These are phyloP conservation scores for Micromonas pusilla DNA, from an alignment of 139 green algal genomes.

Conservation along the genomic window DNA sequence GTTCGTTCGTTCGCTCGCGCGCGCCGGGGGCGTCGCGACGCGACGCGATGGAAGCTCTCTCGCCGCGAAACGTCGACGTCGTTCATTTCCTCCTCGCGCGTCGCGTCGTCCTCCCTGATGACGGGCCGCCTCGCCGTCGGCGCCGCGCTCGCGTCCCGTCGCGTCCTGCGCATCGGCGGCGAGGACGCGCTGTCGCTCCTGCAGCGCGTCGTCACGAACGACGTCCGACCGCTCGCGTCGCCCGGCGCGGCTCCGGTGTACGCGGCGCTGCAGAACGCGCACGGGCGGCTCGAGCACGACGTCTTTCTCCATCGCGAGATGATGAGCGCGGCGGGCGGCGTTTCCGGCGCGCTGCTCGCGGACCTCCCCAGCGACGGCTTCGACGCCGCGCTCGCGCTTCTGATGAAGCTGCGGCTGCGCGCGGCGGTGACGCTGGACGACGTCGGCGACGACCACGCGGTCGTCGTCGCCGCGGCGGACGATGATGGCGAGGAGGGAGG, in stretches of 20 bases:
- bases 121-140: too few species aligned
- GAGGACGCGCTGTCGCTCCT: constrained; percentile 23
- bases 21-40: too few species aligned
- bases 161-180: constrained; percentile 19
- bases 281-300: constrained; percentile 24
- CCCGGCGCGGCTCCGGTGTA: constrained; percentile 11
- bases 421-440: background rate
- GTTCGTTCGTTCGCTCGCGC: too few species aligned
- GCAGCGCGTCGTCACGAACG: constrained; percentile 27
- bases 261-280: constrained; percentile 23
- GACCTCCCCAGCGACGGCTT: background rate
- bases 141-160: background rate
- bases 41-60: too few species aligned
- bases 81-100: too few species aligned
- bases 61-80: too few species aligned
- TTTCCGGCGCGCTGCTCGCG: constrained; percentile 9
- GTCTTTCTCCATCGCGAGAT: constrained; percentile 18
- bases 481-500: too few species aligned
- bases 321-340: background rate
- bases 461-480: background rate
- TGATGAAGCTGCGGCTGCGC: background rate
- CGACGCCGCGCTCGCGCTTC: background rate
- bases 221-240: constrained; percentile 17
- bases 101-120: too few species aligned
- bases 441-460: background rate